A percentile compares a stretch with the other conserved stretches of the same genome.
phyloP scores from a whole-genome alignment of 306 rosid species.

The Dryas alaskensis region DNA sequence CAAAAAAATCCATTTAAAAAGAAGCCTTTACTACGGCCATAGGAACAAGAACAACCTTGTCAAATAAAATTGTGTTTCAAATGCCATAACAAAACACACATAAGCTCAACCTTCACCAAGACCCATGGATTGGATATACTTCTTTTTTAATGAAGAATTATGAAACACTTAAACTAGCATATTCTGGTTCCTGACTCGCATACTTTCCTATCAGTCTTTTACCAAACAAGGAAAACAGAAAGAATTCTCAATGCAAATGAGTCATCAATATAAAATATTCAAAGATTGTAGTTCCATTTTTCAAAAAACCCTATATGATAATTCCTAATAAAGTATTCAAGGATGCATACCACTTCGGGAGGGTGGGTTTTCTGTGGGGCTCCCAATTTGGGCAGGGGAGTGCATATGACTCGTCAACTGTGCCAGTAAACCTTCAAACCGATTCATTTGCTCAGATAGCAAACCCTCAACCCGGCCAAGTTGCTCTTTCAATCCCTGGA shows the following conservation, averaged over 20 bases:
- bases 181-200: neutral
- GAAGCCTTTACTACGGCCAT: too few species aligned
- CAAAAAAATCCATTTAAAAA: neutral
- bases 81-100: neutral
- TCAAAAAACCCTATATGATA: neutral
- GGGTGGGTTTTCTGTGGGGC: neutral
- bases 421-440: conserved; percentile 6
- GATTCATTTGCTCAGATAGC: conserved; percentile 11
- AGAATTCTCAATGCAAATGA: conserved; percentile 1
- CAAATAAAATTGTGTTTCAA: too few species aligned
- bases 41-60: too few species aligned
- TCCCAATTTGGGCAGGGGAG: neutral
- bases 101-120: neutral
- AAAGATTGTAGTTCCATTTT: neutral
- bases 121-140: neutral
- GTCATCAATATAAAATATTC: neutral
- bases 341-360: conserved; percentile 3
- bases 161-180: neutral
- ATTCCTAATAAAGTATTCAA: neutral
- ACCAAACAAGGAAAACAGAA: neutral
- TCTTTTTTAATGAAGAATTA: neutral
- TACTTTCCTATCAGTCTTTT: neutral
- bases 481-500: conserved; percentile 13
- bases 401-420: conserved; percentile 11
- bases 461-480: conserved; percentile 19